These are phyloP conservation scores for Jimgerdemannia lactiflua DNA, from an alignment of 192 early-diverging fungal species.

Conservation along the genomic window DNA sequence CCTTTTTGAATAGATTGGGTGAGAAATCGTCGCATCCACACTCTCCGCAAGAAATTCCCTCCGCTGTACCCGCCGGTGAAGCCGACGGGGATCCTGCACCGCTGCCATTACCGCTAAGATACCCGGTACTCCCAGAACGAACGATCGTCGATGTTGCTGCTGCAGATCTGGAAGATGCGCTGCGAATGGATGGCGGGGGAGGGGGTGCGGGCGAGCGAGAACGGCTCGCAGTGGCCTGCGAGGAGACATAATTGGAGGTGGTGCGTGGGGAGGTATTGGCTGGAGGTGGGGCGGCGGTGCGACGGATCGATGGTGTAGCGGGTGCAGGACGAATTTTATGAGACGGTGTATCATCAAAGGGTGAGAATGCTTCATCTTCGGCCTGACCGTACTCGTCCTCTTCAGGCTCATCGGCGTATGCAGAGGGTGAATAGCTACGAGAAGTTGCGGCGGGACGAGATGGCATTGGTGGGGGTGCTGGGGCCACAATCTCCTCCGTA, in stretches of 20 bases:
- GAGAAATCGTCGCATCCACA: slow-evolving; percentile 67
- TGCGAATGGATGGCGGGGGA: neutral
- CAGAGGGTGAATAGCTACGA: slow-evolving; percentile 6
- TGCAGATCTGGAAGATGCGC: neutral
- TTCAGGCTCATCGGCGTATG: slow-evolving; percentile 17
- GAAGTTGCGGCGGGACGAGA: slow-evolving; percentile 17
- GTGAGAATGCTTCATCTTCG: slow-evolving; percentile 29
- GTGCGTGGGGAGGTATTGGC: slow-evolving; percentile 10
- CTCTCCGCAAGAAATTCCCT: slow-evolving; percentile 18
- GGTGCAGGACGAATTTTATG: neutral
- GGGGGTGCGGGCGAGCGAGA: slow-evolving; percentile 15
- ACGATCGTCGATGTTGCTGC: neutral
- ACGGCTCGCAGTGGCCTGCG: slow-evolving; percentile 7
- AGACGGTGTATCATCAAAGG: slow-evolving; percentile 21
- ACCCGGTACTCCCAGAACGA: neutral
- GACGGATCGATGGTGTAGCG: slow-evolving; percentile 19
- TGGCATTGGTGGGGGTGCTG: slow-evolving; percentile 26
- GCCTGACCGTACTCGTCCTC: slow-evolving; percentile 32
- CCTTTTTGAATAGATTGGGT: slow-evolving; percentile 61
- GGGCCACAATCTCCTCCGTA: slow-evolving; percentile 55
- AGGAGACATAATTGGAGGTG: slow-evolving; percentile 14
- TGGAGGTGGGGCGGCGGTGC: slow-evolving; percentile 18
- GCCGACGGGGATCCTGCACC: neutral
- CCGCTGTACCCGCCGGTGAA: neutral
- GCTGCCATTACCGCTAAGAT: neutral